Base-by-base conservation (phyloP, 2,329 filamentous ascomycete genomes). In the Claviceps cyperi region DNA sequence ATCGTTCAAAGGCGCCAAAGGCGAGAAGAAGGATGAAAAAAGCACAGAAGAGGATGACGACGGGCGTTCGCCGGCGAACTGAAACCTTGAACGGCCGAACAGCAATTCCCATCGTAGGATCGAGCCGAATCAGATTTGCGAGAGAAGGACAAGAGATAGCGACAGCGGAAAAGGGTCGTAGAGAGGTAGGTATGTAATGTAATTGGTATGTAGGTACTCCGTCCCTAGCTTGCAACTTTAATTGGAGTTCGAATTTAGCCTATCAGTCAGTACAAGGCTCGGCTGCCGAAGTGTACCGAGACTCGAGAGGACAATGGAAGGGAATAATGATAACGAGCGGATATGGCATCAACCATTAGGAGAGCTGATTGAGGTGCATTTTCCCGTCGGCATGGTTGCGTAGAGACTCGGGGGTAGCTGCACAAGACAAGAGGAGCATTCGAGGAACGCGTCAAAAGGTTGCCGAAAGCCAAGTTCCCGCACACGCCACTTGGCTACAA, bases 11-110 rank as follows among this genome's bases (percentile, higher is more conserved):
- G 9, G 43, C 43, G 15, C 43, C 51, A 14, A 51, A 43, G 36
- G n/a, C 43, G 17, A 53, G 49, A 4, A 53, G 46, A 6, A 51
- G 19, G 5, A 53, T 35, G 39, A 41, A 14, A 15, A 45, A 3
- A 19, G n/a, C 17, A 17, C 38, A 45, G 21, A 49, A 15, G 43
- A 53, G 38, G 14, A 49, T 21, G 15, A 51, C 9, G 28, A 40
- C 28, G 4, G 43, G 43, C 22, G 35, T 49, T 43, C 49, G 45
- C 44, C 46, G 43, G 38, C 51, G 43, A 35, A 51, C 14, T 2
- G 49, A 43, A 2, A 49, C 46, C n/a, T 51, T 53, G 47, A 53
- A 51, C 5, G 46, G 51, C 14, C 49, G 46, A 19, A 51, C 46
- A 5, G 46, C 49, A 46, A 51, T 35, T 38, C 51, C 51, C 51